Evolutionary conservation across 495 filamentous ascomycete species (phyloP), one percentile per base, ranked within the genome.

Genomic region (Aspergillus mulundensis): DNA sequence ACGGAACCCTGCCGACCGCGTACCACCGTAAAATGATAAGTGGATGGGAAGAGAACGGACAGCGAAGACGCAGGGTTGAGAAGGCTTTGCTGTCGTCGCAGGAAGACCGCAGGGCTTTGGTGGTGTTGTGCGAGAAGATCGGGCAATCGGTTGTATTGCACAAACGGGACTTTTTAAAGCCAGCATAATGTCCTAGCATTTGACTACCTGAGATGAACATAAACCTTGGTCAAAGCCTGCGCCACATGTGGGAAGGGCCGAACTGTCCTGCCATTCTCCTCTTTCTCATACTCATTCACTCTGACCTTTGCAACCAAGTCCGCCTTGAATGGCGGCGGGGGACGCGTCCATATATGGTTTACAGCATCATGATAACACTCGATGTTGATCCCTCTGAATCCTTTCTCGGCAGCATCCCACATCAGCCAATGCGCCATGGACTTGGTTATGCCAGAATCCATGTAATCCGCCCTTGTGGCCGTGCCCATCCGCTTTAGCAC

Each of bases 401-500:
- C 72, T 50, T 53, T 45, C 25, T 18, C 43, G 8, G 60, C 69
- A 0, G 66, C 67, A 19, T 70, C 57, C 6, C 57, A 45, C 73
- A 79, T 76, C 56, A 75, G 39, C 50, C 62, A 68, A 28, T 69
- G 57, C 38, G 74, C 70, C 52, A 66, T 16, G 41, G 52, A 50
- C 40, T 63, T 69, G 67, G 76, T 75, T 10, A 77, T 32, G 12
- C 68, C 67, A 6, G 30, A 28, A 1, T 68, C 64, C 15, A 66
- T 67, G 32, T 71, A 68, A 32, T 71, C 68, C 3, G 21, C 50
- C 18, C 67, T 50, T 23, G 73, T 75, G 23, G 57, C 53, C 18
- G 74, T 79, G 1, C 68, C 71, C 46, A 63, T 73, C 10, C 75
- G 70, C 50, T 70, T 57, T 20, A 77, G 39, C 5, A 76, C 67